A percentile compares a stretch with the other conserved stretches of the same genome.
These are phyloP conservation scores for Boletus albobrunnescens DNA, from an alignment of 1,284 basidiomycete genomes.

Conservation along the genomic window DNA sequence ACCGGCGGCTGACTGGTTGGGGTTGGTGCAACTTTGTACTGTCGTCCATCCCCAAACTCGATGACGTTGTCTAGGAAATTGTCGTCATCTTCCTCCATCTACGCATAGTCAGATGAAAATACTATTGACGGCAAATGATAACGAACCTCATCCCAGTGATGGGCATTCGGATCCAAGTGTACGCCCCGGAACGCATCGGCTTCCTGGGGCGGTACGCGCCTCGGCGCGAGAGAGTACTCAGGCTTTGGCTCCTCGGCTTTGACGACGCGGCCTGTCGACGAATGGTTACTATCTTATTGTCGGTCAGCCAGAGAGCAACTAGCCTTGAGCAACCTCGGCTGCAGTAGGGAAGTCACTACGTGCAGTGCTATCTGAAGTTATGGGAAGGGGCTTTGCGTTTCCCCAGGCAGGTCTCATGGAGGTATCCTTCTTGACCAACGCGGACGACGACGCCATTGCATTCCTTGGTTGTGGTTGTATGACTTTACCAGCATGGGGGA, in stretches of 20 bases:
- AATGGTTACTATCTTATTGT: slow-evolving; percentile 10
- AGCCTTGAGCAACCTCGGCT: slow-evolving; percentile 83
- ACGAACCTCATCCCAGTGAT: slow-evolving; percentile 94
- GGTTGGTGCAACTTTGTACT: slow-evolving; percentile 71
- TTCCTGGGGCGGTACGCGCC: slow-evolving; percentile 64
- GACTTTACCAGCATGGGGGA: slow-evolving; percentile 57
- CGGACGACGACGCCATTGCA: slow-evolving; percentile 33
- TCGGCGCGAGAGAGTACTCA: slow-evolving; percentile 30
- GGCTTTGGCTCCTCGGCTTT: slow-evolving; percentile 34
- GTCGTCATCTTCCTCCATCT: slow-evolving; percentile 89
- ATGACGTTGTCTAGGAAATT: slow-evolving; percentile 86
- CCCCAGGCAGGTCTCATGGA: slow-evolving; percentile 60
- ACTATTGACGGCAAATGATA: neutral
- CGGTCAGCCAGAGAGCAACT: slow-evolving; percentile 21
- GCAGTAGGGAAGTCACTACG: slow-evolving; percentile 84
- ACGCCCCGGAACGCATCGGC: slow-evolving; percentile 91
- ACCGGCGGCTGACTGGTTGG: slow-evolving; percentile 33
- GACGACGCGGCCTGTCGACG: slow-evolving; percentile 16
- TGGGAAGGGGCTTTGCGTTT: slow-evolving; percentile 42
- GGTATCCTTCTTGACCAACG: slow-evolving; percentile 43
- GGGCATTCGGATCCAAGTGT: slow-evolving; percentile 86
- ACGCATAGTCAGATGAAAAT: slow-evolving; percentile 13
- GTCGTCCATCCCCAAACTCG: slow-evolving; percentile 88
- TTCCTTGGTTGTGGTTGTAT: slow-evolving; percentile 65
- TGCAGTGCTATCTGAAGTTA: slow-evolving; percentile 38